Conservation (phyloP, 1,139 yeast genomes). For the Nakaseomyces uthaithaninus region DNA sequence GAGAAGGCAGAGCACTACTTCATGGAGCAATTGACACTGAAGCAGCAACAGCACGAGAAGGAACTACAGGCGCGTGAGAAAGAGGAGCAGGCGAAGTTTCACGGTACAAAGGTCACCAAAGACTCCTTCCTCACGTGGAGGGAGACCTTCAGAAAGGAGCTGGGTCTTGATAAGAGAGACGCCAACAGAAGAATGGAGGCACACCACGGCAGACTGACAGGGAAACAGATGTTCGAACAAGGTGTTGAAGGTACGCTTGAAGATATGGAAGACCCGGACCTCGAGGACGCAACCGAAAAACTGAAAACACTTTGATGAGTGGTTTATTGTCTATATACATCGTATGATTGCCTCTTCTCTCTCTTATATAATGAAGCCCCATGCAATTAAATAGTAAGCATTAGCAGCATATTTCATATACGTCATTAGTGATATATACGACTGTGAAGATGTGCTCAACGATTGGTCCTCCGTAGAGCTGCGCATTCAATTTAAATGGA, state of each 20-base stretch:
- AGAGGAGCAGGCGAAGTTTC: conserved; percentile 65
- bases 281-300: conserved; percentile 14
- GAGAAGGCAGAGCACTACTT: conserved; percentile 70
- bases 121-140: conserved; percentile 73
- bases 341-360: neutral
- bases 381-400: too few species aligned
- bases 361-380: too few species aligned
- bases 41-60: conserved; percentile 52
- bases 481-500: too few species aligned
- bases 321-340: neutral
- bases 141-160: conserved; percentile 45
- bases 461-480: too few species aligned
- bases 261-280: conserved; percentile 35
- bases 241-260: conserved; percentile 71
- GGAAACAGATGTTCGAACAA: conserved; percentile 79
- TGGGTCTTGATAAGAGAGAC: conserved; percentile 50
- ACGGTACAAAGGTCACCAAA: conserved; percentile 70
- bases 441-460: too few species aligned
- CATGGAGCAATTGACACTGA: conserved; percentile 44
- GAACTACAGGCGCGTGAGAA: conserved; percentile 52
- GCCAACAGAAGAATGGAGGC: conserved; percentile 44
- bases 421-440: too few species aligned
- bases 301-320: too few species aligned
- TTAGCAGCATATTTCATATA: too few species aligned
- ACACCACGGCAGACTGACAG: conserved; percentile 73